Evolutionary conservation across 306 rosid genomes (phyloP).

Genomic region (Lotus japonicus): DNA sequence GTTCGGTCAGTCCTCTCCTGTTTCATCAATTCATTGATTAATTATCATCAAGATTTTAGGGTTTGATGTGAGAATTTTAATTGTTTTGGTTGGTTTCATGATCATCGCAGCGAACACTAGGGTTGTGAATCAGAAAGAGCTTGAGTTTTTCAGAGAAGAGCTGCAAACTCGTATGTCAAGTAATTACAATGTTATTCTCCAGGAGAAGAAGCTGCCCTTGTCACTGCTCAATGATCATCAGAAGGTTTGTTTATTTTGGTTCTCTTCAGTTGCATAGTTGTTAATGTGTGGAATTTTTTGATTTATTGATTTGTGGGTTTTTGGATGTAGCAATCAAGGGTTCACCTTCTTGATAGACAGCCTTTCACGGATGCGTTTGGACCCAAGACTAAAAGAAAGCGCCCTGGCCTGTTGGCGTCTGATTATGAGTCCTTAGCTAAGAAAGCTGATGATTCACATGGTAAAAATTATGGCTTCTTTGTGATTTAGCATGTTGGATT

Average conservation of each 20-base stretch:
- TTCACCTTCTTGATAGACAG: conserved; percentile 90
- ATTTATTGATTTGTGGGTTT: conserved; percentile 16
- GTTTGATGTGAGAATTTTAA: neutral
- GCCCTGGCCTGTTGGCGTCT: conserved; percentile 65
- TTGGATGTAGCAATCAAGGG: conserved; percentile 75
- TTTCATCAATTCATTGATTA: neutral
- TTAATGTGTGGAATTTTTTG: no score
- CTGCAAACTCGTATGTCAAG: conserved; percentile 54
- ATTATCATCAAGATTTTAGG: neutral
- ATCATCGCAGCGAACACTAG: conserved; percentile 60
- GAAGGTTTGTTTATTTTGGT: conserved; percentile 43
- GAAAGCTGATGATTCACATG: conserved; percentile 88
- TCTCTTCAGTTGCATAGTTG: neutral
- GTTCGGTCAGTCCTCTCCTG: conserved; percentile 48
- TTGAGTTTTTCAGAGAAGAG: conserved; percentile 77
- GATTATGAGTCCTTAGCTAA: conserved; percentile 74
- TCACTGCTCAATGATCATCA: conserved; percentile 79
- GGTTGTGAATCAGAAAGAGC: conserved; percentile 75
- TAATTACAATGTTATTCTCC: conserved; percentile 70
- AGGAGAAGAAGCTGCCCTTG: conserved; percentile 63
- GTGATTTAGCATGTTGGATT: neutral
- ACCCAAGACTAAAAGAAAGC: conserved; percentile 79
- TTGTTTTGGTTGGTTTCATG: conserved; percentile 1
- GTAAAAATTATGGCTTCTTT: conserved; percentile 25
- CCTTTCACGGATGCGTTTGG: conserved; percentile 81